A percentile compares a stretch with the other conserved stretches of the same genome.
Conservation (phyloP, 2,329 filamentous ascomycete species). For the Fusarium guadeloupense region DNA sequence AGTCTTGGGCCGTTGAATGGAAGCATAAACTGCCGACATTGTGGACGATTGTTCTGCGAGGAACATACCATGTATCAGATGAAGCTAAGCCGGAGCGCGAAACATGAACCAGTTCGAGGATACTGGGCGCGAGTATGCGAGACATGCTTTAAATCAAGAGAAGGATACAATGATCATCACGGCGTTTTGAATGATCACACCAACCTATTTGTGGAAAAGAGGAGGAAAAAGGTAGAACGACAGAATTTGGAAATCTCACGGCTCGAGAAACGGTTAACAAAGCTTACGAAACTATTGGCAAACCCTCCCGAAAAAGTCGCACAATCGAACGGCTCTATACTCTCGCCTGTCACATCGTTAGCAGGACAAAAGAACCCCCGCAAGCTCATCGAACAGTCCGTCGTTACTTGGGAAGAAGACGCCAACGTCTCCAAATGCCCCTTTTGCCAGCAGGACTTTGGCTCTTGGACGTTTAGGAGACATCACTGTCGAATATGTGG, state of each 20-base stretch:
- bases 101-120: conserved; percentile 88
- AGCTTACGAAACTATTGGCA: conserved; percentile 84
- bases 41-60: conserved; percentile 93
- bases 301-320: conserved; percentile 74
- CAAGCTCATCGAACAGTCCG: conserved; percentile 86
- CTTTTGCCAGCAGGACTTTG: conserved; percentile 96
- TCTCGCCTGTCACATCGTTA: conserved; percentile 69
- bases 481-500: conserved; percentile 97
- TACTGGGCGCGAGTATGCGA: conserved; percentile 96
- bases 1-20: conserved; percentile 81
- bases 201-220: conserved; percentile 72
- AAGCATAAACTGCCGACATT: conserved; percentile 91
- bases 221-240: conserved; percentile 82
- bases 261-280: conserved; percentile 90
- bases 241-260: conserved; percentile 87
- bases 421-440: conserved; percentile 81
- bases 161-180: conserved; percentile 91
- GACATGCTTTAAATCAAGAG: conserved; percentile 97
- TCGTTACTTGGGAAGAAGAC: conserved; percentile 97
- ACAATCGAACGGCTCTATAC: conserved; percentile 59
- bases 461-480: conserved; percentile 88
- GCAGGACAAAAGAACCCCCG: conserved; percentile 77
- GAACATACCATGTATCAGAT: conserved; percentile 99
- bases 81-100: conserved; percentile 89
- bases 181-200: conserved; percentile 78